Base-by-base conservation (phyloP, 1,139 yeast species). In the Magnusiomyces magnusii region DNA sequence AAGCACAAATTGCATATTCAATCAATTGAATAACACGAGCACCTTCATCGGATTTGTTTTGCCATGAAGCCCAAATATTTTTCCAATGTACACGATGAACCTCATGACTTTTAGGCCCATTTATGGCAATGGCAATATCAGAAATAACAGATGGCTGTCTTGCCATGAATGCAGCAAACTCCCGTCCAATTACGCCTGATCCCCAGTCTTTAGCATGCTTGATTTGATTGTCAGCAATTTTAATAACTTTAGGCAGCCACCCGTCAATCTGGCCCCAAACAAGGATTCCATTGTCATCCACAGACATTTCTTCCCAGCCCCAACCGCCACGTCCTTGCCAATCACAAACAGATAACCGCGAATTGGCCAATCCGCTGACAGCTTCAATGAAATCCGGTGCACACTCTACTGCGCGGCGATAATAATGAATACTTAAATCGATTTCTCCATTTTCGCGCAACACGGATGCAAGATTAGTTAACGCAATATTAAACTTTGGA, bases 311-410 rank as follows among this genome's bases (percentile, higher is more conserved):
- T 57, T 71, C 75, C 68, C 71, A 66, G 34, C 71, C 73, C 51
- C 58, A 61, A 27, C 68, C 67, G 2, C 75, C 75, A 7, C 75
- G 64, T 7, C 71, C 73, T 25, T 53, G 57, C 75, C 75, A 72
- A 53, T 70, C 70, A 57, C 75, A 72, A 10, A 70, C 67, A n/a
- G 71, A 64, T 17, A 67, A 67, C 25, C 69, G 67, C 52, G 73
- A 68, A 55, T 68, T 70, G 3, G 72, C 72, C 21, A 72, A 63
- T 7, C 75, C 75, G 15, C 70, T 67, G 21, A 69, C 64, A 1
- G 75, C 74, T 54, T 71, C 75, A 28, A 69, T 68, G 55, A 70
- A 71, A 15, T 63, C 60, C 1, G 73, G 72, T 39, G 69, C 67
- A 31, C 64, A 68, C 24, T 65, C 62, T 0, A 71, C 71, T 0